These are phyloP conservation scores for Austroboletus niveus DNA, from an alignment of 1,284 basidiomycete species.

Conservation along the genomic window DNA sequence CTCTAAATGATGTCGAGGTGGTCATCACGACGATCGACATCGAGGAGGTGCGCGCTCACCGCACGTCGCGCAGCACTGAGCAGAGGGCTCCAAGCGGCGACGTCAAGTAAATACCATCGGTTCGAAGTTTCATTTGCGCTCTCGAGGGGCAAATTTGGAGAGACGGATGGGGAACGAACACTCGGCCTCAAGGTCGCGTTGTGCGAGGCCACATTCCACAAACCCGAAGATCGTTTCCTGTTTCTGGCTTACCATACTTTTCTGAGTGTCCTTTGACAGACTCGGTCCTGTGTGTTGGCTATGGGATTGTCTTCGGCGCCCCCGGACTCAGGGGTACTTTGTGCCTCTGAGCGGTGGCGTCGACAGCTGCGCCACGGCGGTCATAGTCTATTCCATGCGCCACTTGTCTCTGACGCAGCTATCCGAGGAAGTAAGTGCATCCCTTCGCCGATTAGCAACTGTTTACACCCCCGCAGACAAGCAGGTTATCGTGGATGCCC, in stretches of 20 bases:
- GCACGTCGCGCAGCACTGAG: slow-evolving; percentile 49
- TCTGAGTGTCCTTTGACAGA: slow-evolving; percentile 41
- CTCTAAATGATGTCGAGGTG: slow-evolving; percentile 93
- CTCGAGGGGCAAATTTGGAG: slow-evolving; percentile 67
- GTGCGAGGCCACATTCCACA: slow-evolving; percentile 75
- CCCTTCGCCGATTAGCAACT: not conserved
- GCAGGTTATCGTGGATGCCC: slow-evolving; percentile 89
- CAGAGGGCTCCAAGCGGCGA: slow-evolving; percentile 87
- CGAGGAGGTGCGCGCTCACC: slow-evolving; percentile 89
- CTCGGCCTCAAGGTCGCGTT: slow-evolving; percentile 44
- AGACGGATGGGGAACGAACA: slow-evolving; percentile 50
- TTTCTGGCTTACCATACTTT: slow-evolving; percentile 32
- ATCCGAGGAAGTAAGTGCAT: slow-evolving; percentile 58
- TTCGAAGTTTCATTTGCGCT: slow-evolving; percentile 79
- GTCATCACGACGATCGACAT: slow-evolving; percentile 94
- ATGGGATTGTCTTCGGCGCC: slow-evolving; percentile 97
- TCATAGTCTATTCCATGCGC: slow-evolving; percentile 97
- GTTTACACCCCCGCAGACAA: slow-evolving; percentile 49
- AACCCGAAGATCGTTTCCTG: slow-evolving; percentile 66
- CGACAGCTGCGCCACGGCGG: slow-evolving; percentile 94
- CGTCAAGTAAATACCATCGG: slow-evolving; percentile 70
- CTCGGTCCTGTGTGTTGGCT: slow-evolving; percentile 98
- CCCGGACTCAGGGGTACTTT: slow-evolving; percentile 94
- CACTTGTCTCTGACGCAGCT: slow-evolving; percentile 82
- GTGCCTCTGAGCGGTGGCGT: slow-evolving; percentile 97